These are phyloP conservation scores for Pseudogymnoascus sp. DNA, from an alignment of 2,329 filamentous ascomycete genomes.

Conservation along the genomic window DNA sequence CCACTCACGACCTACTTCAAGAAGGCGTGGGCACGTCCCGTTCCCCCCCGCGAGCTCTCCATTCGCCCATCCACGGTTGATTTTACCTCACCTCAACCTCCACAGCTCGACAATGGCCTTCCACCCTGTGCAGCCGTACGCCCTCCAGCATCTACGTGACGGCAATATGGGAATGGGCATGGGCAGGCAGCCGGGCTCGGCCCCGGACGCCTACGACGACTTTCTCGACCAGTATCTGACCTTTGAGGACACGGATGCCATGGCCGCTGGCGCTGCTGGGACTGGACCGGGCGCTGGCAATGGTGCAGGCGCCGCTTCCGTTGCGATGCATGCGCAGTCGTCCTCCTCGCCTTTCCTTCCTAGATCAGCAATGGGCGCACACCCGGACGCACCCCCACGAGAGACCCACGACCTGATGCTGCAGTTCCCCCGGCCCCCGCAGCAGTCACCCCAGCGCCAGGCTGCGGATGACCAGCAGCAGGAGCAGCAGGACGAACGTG, in stretches of 20 bases:
- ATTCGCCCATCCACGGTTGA: neutral
- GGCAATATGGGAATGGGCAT: neutral
- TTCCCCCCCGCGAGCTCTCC: neutral
- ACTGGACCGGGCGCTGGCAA: neutral
- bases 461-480: neutral
- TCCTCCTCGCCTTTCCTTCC: neutral
- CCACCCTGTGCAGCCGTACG: neutral
- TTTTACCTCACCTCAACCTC: neutral
- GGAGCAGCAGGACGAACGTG: neutral
- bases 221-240: constrained; percentile 57
- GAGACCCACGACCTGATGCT: neutral
- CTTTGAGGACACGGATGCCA: constrained; percentile 40
- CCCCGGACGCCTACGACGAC: constrained; percentile 46
- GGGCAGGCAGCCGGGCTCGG: neutral
- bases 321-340: neutral
- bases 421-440: neutral
- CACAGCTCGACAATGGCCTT: neutral
- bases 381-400: neutral
- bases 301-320: neutral
- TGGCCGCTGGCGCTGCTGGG: neutral
- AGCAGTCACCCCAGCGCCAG: neutral
- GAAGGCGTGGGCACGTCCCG: neutral
- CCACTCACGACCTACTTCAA: neutral
- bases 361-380: neutral
- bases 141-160: neutral